These are phyloP conservation scores for Amylocarpus encephaloides DNA, from an alignment of 2,329 filamentous ascomycete genomes.

Conservation along the genomic window DNA sequence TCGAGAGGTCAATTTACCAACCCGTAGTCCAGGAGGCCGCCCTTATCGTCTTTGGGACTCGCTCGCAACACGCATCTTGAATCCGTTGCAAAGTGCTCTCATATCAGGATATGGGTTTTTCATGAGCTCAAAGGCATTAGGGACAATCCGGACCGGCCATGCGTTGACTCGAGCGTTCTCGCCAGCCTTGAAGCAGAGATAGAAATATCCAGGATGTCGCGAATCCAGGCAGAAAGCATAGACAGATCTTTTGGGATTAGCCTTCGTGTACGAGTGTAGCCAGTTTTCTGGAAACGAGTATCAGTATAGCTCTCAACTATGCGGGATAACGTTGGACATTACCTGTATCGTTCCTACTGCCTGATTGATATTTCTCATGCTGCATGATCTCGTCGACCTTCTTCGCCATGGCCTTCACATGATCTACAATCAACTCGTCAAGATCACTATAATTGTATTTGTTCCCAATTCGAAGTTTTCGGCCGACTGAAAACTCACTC, in stretches of 20 bases:
- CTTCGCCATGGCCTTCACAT: slow-evolving; percentile 94
- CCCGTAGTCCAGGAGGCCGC: not conserved
- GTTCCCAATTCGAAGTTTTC: slow-evolving; percentile 74
- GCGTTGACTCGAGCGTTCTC: slow-evolving; percentile 64
- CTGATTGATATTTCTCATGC: slow-evolving; percentile 87
- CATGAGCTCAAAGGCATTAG: slow-evolving; percentile 87
- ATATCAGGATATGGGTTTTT: slow-evolving; percentile 90
- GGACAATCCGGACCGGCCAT: slow-evolving; percentile 85
- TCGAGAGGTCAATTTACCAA: no score
- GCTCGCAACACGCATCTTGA: slow-evolving; percentile 52
- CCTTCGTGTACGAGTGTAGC: slow-evolving; percentile 91
- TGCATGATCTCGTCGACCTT: slow-evolving; percentile 96
- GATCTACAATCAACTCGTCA: slow-evolving; percentile 93
- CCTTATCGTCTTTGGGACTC: slow-evolving; percentile 23
- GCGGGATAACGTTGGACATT: slow-evolving; percentile 37
- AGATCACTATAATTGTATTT: slow-evolving; percentile 93
- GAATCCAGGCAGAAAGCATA: slow-evolving; percentile 95
- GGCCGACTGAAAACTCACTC: slow-evolving; percentile 90
- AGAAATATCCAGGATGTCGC: slow-evolving; percentile 90
- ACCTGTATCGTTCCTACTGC: slow-evolving; percentile 78
- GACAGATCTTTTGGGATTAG: slow-evolving; percentile 86
- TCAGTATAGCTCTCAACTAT: slow-evolving; percentile 11
- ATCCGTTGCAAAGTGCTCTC: slow-evolving; percentile 91
- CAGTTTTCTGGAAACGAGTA: slow-evolving; percentile 64
- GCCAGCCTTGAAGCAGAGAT: slow-evolving; percentile 92